Base-by-base conservation (phyloP, 441 rosid species). In the Pelargonium cotyledonis region DNA sequence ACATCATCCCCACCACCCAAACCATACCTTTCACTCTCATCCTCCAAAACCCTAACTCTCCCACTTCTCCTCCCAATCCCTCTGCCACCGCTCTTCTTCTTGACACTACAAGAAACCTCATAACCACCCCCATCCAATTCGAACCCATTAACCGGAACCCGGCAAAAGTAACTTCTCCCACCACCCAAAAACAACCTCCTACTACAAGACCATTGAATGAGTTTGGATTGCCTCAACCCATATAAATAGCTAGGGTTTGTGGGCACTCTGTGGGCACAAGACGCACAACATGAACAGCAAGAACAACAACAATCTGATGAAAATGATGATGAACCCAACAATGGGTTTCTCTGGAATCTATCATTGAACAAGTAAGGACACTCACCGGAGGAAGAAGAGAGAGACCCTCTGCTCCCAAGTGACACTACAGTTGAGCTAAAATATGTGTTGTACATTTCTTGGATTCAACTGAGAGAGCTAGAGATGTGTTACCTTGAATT, bases 201-300 rank as follows among this genome's bases (percentile, higher is more conserved):
- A 76, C 77, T 79, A 66, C 89, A 83, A 62, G 92, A 76, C 65
- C 85, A 82, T 1, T 84, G 91, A 73, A 94, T 81, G 67, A 94
- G 78, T 44, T 83, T 78, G 66, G 96, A 85, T 67, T 91, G 96
- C 81, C 96, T 84, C 75, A 81, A 61, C 60, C 95, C 96, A 79
- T 74, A 85, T 74, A 80, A 74, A 68, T 79, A 83, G 58, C 78
- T 71, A 70, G 91, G 79, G 80, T 66, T 75, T 70, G 72, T 23
- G 21, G 78, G 77, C 66, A 80, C 31, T 71, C 80, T 80, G 64
- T 67, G 74, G 18, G 71, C 68, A 74, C 76, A 58, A 74, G 61
- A 77, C 71, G 81, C 43, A 70, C 85, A 80, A 47, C 68, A 84
- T 4, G 72, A 72, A 77, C 76, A 77, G 67, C 84, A 83, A 4